A percentile compares a stretch with the other conserved stretches of the same genome.
phyloP scores from a whole-genome alignment of 306 rosid genomes.

The Corylus avellana region DNA sequence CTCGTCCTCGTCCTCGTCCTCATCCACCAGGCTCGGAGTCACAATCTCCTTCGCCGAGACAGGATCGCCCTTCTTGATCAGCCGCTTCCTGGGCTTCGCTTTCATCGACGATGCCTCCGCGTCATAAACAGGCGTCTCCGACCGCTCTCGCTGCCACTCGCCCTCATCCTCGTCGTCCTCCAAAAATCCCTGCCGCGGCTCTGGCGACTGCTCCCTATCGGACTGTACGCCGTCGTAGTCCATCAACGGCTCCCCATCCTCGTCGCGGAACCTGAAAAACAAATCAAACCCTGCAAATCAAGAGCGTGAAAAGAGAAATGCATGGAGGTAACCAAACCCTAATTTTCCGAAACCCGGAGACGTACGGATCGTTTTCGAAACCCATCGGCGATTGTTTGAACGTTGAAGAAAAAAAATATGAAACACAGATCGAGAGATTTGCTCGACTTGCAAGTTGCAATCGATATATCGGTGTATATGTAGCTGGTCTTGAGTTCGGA shows the following conservation, averaged over 20 bases:
- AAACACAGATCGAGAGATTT: no score
- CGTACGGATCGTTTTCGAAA: conserved; percentile 81
- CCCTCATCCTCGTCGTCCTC: conserved; percentile 50
- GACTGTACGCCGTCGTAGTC: conserved; percentile 73
- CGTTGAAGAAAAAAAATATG: no score
- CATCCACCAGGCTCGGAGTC: conserved; percentile 56
- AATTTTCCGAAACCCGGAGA: conserved; percentile 15
- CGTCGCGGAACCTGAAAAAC: conserved; percentile 74
- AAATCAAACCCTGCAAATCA: neutral
- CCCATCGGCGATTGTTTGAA: conserved; percentile 40
- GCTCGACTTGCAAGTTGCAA: no score
- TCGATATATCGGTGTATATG: no score
- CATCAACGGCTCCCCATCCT: conserved; percentile 96
- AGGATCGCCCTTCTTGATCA: conserved; percentile 66
- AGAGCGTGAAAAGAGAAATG: neutral
- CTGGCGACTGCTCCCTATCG: conserved; percentile 73
- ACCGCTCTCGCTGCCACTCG: conserved; percentile 51
- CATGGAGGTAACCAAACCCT: no score
- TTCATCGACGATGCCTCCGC: conserved; percentile 45
- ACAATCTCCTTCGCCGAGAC: conserved; percentile 40
- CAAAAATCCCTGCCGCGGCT: conserved; percentile 45
- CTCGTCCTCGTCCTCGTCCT: conserved; percentile 42
- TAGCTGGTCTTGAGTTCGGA: no score
- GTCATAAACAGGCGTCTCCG: conserved; percentile 82
- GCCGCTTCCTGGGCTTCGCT: conserved; percentile 83